Base-by-base conservation (phyloP, 2,329 filamentous ascomycete genomes). In the Fusarium agapanthi region DNA sequence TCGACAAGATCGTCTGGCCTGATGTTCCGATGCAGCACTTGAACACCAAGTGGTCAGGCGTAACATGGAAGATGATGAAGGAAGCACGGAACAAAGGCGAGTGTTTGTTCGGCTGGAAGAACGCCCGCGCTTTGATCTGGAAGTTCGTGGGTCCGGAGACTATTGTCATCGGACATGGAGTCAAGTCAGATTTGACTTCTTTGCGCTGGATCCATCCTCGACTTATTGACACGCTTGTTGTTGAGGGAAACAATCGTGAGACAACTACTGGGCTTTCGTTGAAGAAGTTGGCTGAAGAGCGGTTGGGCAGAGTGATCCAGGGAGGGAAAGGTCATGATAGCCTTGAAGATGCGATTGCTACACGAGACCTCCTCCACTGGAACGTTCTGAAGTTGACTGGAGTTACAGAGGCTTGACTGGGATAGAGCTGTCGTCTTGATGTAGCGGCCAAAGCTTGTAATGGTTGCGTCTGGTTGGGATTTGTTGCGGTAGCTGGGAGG, bases 1-100 rank as follows among this genome's bases (percentile, higher is more conserved):
- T 90, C 35, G 85, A 90, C 75, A 82, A 78, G 11, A 80, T 89
- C 4, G 87, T 89, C 7, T 84, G 78, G 51, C 88, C 88, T 0
- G 76, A 81, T 16, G 81, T 84, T 1, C 73, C 74, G 14, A 86
- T 89, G 81, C 58, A 74, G 10, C 84, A 89, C 72, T 84, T 84
- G 73, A 87, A 88, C 73, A 88, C 86, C 1, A 80, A 77, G 7
- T 88, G 78, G 67, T 88, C 87, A 1, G 88, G 88, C 3, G 83
- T 90, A 6, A 83, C 81, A 0, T 75, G 76, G 34, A 65, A 63
- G 6, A 79, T 81, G 26, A 83, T 89, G 77, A 69, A 81, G 6
- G 67, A 78, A 0, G 84, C 83, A 7, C 77, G 78, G 2, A 77
- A 74, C 6, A 70, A 64, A 9, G 67, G 77, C 0, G 76, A 74